Evolutionary conservation across 257 asterid genomes (phyloP), one percentile per base, ranked within the genome.

Genomic region (Parsonsia alboflavescens): DNA sequence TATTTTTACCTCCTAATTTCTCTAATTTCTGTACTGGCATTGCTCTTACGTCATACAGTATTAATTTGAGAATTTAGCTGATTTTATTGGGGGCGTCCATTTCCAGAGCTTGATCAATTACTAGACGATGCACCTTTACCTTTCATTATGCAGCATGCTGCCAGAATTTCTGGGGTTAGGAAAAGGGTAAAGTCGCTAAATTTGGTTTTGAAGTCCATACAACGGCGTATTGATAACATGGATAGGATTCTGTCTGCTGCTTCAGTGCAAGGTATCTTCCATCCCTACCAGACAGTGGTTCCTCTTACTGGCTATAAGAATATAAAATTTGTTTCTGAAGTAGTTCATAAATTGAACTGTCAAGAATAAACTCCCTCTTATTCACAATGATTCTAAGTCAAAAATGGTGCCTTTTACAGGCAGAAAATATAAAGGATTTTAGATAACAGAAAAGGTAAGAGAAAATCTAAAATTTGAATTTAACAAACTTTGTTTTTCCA

Each of bases 111-210:
- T 78, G 98, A 95, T 84, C 90, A 84, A 73, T 83, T 95, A 83
- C 83, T 95, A 74, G 98, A 95, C 75, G 97, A 90, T 83, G 99
- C 98, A 58, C 99, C 98, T 13, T 84, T 92, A 33, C 96, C 98
- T 56, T 95, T 95, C 84, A 87, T 95, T 54, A 90, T 95, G 98
- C 99, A 95, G 85, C 97, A 92, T 21, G 96, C 97, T 12, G 88
- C 91, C 28, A 92, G 93, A 89, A 90, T 95, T 77, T 92, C 96
- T 76, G 86, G 88, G 69, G 98, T 90, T 58, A 86, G 97, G 85
- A 92, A 85, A 84, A 92, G 99, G 79, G 92, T 95, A 48, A 83
- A 76, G 72, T 72, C 99, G 50, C 76, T 95, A 69, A 95, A 92
- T 80, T 86, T 87, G 44, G 91, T 90, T 84, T 83, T 95, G 90